Percentiles rank a stretch among this genome's conserved stretches.
These are phyloP conservation scores for Rhizopus stolonifer DNA, from an alignment of 371 early-diverging fungal genomes.

Conservation along the genomic window DNA sequence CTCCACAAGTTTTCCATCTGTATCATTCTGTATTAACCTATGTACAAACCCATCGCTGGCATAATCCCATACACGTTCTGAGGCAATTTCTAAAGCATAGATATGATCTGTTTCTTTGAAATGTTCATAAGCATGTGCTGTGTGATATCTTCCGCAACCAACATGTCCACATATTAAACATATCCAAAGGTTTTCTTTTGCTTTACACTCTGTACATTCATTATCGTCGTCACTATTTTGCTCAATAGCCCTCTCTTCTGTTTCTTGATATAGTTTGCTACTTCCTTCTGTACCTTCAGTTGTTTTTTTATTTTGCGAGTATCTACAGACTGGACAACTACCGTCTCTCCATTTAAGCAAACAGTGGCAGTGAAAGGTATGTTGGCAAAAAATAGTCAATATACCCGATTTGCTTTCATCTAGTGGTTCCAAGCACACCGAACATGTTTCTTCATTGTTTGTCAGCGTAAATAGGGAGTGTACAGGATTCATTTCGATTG, in stretches of 20 bases:
- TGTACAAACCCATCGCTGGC: conserved; percentile 94
- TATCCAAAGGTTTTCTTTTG: conserved; percentile 81
- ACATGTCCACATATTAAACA: conserved; percentile 93
- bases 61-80: conserved; percentile 97
- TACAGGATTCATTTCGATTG: conserved; percentile 54
- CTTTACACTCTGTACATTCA: conserved; percentile 71
- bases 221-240: conserved; percentile 32
- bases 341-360: conserved; percentile 89
- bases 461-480: conserved; percentile 47
- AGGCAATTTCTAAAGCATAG: conserved; percentile 91
- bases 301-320: conserved; percentile 50
- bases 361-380: conserved; percentile 91
- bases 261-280: conserved; percentile 2
- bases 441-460: conserved; percentile 60
- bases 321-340: conserved; percentile 93
- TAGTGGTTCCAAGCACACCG: conserved; percentile 92
- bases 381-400: conserved; percentile 90
- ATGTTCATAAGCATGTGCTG: conserved; percentile 85
- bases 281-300: neutral
- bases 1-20: conserved; percentile 91
- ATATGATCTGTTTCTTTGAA: conserved; percentile 78
- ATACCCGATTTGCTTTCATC: conserved; percentile 82
- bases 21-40: conserved; percentile 83
- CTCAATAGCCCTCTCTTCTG: conserved; percentile 9
- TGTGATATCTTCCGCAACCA: conserved; percentile 79